These are phyloP conservation scores for Xylaria sp. DNA, from an alignment of 2,329 filamentous ascomycete genomes.

Conservation along the genomic window DNA sequence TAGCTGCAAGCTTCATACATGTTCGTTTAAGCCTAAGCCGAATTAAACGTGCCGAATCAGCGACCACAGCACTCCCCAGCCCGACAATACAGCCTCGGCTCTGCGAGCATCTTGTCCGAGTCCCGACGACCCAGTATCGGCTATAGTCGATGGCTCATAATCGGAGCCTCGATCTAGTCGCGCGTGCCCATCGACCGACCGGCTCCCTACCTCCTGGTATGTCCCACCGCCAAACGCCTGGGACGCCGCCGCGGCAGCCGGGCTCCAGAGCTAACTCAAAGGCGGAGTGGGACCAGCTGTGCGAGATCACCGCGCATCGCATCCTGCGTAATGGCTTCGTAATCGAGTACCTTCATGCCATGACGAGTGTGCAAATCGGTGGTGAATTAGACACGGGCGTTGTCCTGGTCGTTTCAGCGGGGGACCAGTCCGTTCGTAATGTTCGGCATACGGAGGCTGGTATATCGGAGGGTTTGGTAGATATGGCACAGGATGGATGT, in stretches of 20 bases:
- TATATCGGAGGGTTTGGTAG: conserved; percentile 32
- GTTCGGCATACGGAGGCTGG: conserved; percentile 30
- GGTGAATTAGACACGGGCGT: conserved; percentile 32
- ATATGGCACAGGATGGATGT: conserved; percentile 37
- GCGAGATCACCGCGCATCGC: conserved; percentile 33
- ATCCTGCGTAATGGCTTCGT: conserved; percentile 36
- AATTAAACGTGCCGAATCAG: background rate
- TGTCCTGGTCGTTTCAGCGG: conserved; percentile 32
- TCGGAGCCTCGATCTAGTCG: background rate
- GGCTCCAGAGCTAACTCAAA: background rate
- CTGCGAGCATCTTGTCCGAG: too few relatives aligned
- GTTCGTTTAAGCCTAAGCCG: background rate
- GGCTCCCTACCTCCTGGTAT: conserved; percentile 1
- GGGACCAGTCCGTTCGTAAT: conserved; percentile 20
- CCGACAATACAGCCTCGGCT: background rate
- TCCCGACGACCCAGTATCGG: background rate
- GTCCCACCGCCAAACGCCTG: conserved; percentile 12
- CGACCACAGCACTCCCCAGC: background rate
- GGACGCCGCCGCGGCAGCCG: background rate
- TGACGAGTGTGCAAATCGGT: conserved; percentile 32
- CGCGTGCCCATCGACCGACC: background rate
- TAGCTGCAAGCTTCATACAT: background rate
- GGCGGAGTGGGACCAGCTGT: conserved; percentile 21
- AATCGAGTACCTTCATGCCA: conserved; percentile 22
- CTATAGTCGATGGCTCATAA: background rate